Conservation (phyloP, 2,329 filamentous ascomycete genomes). For the Periconia digitata region DNA sequence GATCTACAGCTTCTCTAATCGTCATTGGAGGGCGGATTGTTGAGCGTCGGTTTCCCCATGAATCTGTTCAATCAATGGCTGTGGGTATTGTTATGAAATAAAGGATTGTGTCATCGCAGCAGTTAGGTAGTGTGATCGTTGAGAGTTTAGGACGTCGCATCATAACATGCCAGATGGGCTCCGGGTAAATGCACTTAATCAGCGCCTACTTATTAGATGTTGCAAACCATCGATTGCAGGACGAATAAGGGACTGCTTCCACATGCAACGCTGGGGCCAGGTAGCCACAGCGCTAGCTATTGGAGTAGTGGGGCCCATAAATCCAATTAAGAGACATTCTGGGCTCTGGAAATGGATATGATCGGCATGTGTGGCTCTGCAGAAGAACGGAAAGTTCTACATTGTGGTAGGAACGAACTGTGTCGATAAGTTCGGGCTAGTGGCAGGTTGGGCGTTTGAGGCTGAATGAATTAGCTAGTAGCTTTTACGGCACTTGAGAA, state of each 20-base stretch:
- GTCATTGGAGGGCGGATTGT: not conserved
- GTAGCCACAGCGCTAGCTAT: too few relatives aligned
- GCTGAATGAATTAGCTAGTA: too few relatives aligned
- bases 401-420: too few relatives aligned
- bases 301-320: too few relatives aligned
- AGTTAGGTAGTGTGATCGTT: not conserved
- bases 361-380: too few relatives aligned
- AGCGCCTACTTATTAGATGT: not conserved
- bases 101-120: not conserved
- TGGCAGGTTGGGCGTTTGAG: too few relatives aligned
- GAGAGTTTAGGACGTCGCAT: not conserved
- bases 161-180: not conserved
- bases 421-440: too few relatives aligned
- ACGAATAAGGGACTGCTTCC: not conserved
- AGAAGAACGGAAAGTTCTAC: too few relatives aligned
- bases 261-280: not conserved
- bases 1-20: not conserved
- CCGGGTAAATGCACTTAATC: not conserved
- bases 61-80: not conserved
- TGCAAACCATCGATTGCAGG: not conserved
- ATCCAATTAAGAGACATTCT: too few relatives aligned
- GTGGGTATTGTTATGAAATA: not conserved
- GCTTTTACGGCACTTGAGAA: too few relatives aligned
- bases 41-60: not conserved
- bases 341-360: too few relatives aligned